Base-by-base conservation (phyloP, 768 basidiomycete species). In the Clitopilus passeckerianus region DNA sequence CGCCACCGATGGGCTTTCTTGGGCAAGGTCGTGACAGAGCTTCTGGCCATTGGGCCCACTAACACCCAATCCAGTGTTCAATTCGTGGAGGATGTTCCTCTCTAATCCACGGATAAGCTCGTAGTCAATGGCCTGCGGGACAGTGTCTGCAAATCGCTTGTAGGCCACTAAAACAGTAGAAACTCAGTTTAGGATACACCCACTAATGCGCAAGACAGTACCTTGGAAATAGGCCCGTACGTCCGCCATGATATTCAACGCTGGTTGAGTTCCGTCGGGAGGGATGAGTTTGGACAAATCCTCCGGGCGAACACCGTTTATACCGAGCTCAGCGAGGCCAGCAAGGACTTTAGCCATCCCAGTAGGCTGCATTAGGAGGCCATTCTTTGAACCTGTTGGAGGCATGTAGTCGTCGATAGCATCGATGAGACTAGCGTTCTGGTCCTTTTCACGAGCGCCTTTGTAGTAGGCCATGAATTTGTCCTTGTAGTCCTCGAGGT, bases 201-300 rank as follows among this genome's bases (percentile, higher is more conserved):
- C n/a, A n/a, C n/a, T n/a, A n/a, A n/a, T n/a, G n/a, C n/a, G n/a
- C n/a, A n/a, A 14, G 37, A 41, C n/a, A 41, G 37, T 41, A 87
- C 90, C 89, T 77, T 90, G 86, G 68, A 90, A 90, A 63, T 90
- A 90, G 0, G 85, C 88, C 5, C 86, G 76, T 1, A 89, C 86
- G 58, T 84, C 80, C 0, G 86, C 86, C 87, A 91, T 90, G 64
- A 90, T 87, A 3, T 70, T 64, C 16, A 90, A 63, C 0, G 85
- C 85, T 0, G 80, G 77, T 35, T 85, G 85, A 75, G 77, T 79
- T 1, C 71, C 71, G 60, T 88, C 85, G 0, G 74, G 59, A 0
- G 81, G 78, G 2, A 85, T 72, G 0, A 89, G 64, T 63, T 77
- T 84, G 0, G 77, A 63, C 0, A 89, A 62, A 57, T 86, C 82